Conservation (phyloP, 1,284 basidiomycete species). For the Puccinia coronata region DNA sequence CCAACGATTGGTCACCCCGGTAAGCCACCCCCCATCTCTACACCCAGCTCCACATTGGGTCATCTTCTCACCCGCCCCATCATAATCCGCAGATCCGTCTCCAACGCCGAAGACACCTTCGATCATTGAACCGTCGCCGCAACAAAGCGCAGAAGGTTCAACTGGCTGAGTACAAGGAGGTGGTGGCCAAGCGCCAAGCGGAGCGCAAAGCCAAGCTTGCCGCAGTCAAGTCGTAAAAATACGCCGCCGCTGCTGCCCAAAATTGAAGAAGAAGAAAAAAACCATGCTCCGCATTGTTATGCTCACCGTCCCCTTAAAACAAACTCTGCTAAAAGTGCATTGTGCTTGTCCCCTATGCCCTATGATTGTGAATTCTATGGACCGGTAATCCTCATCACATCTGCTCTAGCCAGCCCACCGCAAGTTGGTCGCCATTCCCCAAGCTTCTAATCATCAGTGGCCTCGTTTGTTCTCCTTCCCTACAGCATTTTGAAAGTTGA, state of each 20-base stretch:
- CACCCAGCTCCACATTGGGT: slow-evolving; percentile 5
- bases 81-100: slow-evolving; percentile 74
- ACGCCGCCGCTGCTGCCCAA: slow-evolving; percentile 23
- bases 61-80: slow-evolving; percentile 17
- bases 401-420: neutral
- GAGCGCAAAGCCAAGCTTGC: slow-evolving; percentile 84
- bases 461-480: neutral
- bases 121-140: slow-evolving; percentile 82
- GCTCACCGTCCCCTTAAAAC: neutral
- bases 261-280: no score
- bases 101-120: slow-evolving; percentile 93
- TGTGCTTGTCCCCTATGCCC: slow-evolving; percentile 15
- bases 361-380: slow-evolving; percentile 11
- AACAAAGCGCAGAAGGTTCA: slow-evolving; percentile 91
- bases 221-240: slow-evolving; percentile 60
- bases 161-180: slow-evolving; percentile 74
- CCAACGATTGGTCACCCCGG: slow-evolving; percentile 58
- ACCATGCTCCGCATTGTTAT: slow-evolving; percentile 7
- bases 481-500: no score
- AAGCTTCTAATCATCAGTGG: neutral
- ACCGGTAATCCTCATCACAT: neutral
- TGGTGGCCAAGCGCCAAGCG: slow-evolving; percentile 84
- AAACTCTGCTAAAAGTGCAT: neutral
- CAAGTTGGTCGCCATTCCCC: neutral
- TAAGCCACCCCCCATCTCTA: neutral